Conservation (phyloP, 495 filamentous ascomycete genomes). For the Physcia stellaris region DNA sequence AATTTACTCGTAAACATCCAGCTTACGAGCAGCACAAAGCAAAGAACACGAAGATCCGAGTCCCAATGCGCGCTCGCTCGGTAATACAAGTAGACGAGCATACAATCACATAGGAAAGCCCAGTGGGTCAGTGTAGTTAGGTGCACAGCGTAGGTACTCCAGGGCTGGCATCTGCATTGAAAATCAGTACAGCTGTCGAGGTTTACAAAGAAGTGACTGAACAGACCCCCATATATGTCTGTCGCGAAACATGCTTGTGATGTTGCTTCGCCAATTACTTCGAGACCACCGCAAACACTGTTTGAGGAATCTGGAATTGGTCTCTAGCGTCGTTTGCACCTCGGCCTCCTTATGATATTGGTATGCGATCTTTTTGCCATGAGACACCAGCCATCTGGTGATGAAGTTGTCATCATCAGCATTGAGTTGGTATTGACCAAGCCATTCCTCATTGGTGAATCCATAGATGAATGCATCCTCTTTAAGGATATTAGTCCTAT, state of each 20-base stretch:
- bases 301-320: constrained; percentile 56
- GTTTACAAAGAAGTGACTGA: constrained; percentile 1
- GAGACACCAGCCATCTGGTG: constrained; percentile 64
- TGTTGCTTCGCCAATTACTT: constrained; percentile 73
- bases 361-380: constrained; percentile 64
- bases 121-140: constrained; percentile 60
- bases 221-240: constrained; percentile 56
- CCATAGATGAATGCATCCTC: constrained; percentile 56
- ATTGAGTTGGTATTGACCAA: constrained; percentile 56
- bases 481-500: constrained; percentile 69
- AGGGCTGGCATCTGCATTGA: constrained; percentile 46
- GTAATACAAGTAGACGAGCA: constrained; percentile 41
- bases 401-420: constrained; percentile 80
- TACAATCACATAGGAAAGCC: constrained; percentile 48
- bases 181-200: constrained; percentile 19
- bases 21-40: constrained; percentile 35
- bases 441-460: constrained; percentile 55
- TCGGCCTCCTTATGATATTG: constrained; percentile 63
- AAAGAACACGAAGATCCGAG: constrained; percentile 23
- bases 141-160: constrained; percentile 66
- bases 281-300: constrained; percentile 73
- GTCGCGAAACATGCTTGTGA: constrained; percentile 59
- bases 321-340: constrained; percentile 63
- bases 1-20: constrained; percentile 65
- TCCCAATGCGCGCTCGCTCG: constrained; percentile 34